phyloP scores from a whole-genome alignment of 2,329 filamentous ascomycete genomes.

The Tetracladium maxilliforme region DNA sequence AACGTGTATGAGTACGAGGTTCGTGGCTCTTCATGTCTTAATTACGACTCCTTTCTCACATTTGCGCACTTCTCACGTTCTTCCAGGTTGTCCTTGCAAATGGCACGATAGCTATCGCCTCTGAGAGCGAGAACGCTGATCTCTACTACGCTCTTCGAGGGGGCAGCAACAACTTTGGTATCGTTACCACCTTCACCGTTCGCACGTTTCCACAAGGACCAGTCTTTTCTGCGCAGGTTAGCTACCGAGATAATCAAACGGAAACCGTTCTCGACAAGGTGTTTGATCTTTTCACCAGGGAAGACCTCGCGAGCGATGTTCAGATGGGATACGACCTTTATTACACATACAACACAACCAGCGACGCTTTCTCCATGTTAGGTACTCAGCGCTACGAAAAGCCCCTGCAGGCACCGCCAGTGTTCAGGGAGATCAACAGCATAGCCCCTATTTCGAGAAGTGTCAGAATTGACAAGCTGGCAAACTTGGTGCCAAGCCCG shows the following conservation, averaged over 20 bases:
- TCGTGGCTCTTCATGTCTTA: background rate
- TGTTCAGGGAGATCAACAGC: no score
- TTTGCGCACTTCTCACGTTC: background rate
- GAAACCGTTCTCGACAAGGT: conserved; percentile 3
- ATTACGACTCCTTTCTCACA: no score
- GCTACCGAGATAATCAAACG: conserved; percentile 1
- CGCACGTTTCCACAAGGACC: no score
- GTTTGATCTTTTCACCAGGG: conserved; percentile 5
- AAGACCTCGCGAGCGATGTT: conserved; percentile 4
- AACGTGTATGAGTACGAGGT: conserved; percentile 9
- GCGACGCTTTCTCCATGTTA: conserved; percentile 5
- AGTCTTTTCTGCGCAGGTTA: background rate
- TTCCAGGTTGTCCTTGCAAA: conserved; percentile 2
- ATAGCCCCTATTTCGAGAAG: no score
- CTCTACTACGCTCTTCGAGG: conserved; percentile 20
- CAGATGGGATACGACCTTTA: conserved; percentile 8
- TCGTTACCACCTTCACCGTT: conserved; percentile 13
- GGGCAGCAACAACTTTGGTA: conserved; percentile 21
- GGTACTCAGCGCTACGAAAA: conserved; percentile 8
- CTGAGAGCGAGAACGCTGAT: conserved; percentile 12
- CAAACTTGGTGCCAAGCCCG: no score
- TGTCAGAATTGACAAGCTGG: no score
- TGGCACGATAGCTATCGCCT: conserved; percentile 8
- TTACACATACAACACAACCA: conserved; percentile 5
- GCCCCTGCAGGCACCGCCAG: no score